Evolutionary conservation across 495 filamentous ascomycete genomes (phyloP).

Genomic region (Penicillium robsamsonii): DNA sequence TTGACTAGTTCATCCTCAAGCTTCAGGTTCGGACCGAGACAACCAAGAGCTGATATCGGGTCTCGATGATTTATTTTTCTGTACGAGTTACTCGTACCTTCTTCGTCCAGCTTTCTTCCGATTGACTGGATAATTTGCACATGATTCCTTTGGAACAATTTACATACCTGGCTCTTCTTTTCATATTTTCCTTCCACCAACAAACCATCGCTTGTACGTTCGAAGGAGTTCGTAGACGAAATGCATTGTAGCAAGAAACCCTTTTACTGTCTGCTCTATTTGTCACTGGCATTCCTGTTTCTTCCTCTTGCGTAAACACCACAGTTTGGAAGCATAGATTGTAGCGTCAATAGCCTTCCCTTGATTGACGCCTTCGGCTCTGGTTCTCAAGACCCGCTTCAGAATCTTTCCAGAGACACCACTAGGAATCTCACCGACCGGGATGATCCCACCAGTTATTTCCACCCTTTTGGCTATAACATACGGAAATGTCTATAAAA

Average conservation of each 20-base stretch:
- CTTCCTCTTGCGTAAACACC: background rate
- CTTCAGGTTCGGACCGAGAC: background rate
- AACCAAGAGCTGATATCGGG: background rate
- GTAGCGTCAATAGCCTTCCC: background rate
- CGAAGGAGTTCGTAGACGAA: background rate
- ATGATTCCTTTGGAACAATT: slow-evolving; percentile 20
- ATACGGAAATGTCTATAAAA: too few relatives aligned
- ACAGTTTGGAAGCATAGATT: too few relatives aligned
- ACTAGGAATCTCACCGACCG: slow-evolving; percentile 9
- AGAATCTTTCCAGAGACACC: slow-evolving; percentile 11
- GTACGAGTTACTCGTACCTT: background rate
- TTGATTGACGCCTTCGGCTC: background rate
- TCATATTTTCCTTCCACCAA: background rate
- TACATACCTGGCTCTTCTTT: slow-evolving; percentile 9
- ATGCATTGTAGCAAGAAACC: background rate
- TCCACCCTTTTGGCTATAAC: too few relatives aligned
- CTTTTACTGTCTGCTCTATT: background rate
- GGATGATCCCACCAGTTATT: slow-evolving; percentile 12
- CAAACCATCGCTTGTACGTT: background rate
- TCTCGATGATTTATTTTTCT: slow-evolving; percentile 4
- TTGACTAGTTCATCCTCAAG: background rate
- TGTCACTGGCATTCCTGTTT: background rate
- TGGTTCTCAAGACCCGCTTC: slow-evolving; percentile 9
- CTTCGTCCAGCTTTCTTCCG: slow-evolving; percentile 8
- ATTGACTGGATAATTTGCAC: slow-evolving; percentile 18